A percentile compares a stretch with the other conserved stretches of the same genome.
phyloP scores from a whole-genome alignment of 495 filamentous ascomycete species.

The Podospora sp. region DNA sequence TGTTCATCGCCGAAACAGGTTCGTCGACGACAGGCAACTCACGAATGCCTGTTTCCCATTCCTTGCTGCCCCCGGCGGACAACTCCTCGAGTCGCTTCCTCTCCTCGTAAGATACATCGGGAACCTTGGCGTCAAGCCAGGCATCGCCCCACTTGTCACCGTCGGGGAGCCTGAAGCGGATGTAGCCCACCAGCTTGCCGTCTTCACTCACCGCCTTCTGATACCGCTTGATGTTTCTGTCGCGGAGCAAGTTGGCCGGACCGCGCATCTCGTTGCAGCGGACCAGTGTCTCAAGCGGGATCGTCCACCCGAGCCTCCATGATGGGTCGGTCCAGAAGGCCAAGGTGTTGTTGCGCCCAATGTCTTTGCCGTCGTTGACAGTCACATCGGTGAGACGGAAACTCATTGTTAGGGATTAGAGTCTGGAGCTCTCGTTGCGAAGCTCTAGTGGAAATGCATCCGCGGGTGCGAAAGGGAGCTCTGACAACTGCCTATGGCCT shows the following conservation, averaged over 20 bases:
- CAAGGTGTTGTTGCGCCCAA: neutral
- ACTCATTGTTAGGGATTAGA: neutral
- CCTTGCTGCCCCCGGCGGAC: neutral
- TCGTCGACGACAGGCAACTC: neutral
- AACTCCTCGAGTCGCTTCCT: neutral
- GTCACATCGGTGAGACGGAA: neutral
- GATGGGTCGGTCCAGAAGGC: conserved; percentile 3
- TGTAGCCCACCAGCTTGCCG: conserved; percentile 3
- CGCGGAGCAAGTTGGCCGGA: neutral
- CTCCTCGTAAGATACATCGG: neutral
- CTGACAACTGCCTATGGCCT: too few species aligned
- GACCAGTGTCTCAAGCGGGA: neutral
- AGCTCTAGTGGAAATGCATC: too few species aligned
- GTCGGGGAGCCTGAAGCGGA: neutral
- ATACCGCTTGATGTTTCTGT: neutral
- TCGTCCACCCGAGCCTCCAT: neutral
- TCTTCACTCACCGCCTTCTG: neutral
- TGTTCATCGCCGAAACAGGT: neutral
- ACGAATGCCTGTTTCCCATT: neutral
- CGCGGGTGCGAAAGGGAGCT: too few species aligned
- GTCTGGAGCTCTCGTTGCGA: too few species aligned
- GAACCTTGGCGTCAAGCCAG: neutral
- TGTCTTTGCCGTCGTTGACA: neutral
- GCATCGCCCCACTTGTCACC: neutral
- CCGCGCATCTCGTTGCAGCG: neutral